Evolutionary conservation across 2,329 filamentous ascomycete species (phyloP).

Genomic region (Tympanopsis confertula): DNA sequence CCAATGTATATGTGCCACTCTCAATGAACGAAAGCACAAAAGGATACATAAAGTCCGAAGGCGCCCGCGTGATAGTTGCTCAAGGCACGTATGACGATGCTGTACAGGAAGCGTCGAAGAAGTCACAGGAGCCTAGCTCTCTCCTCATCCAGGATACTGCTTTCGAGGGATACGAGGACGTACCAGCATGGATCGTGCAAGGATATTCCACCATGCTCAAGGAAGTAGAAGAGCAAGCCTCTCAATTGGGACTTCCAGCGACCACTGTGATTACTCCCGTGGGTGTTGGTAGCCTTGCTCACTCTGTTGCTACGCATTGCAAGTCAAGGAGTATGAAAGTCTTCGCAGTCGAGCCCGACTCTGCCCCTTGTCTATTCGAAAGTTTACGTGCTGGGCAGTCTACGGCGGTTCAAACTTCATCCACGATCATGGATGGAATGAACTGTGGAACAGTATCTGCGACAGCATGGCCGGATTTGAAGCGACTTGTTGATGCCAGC

Average conservation of each 20-base stretch:
- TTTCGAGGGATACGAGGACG: slow-evolving; percentile 52
- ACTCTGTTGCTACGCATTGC: slow-evolving; percentile 56
- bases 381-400: slow-evolving; percentile 36
- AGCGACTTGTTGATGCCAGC: slow-evolving; percentile 44
- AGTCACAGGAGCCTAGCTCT: background rate
- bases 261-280: slow-evolving; percentile 51
- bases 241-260: slow-evolving; percentile 12
- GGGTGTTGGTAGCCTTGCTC: slow-evolving; percentile 63
- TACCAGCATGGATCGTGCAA: slow-evolving; percentile 66
- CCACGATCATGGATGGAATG: slow-evolving; percentile 65
- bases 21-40: slow-evolving; percentile 42
- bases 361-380: slow-evolving; percentile 44
- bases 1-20: slow-evolving; percentile 50
- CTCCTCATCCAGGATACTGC: slow-evolving; percentile 60
- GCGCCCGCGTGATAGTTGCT: slow-evolving; percentile 42
- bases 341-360: slow-evolving; percentile 61
- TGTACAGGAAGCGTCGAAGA: slow-evolving; percentile 32
- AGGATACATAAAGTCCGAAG: slow-evolving; percentile 46
- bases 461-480: slow-evolving; percentile 51
- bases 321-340: slow-evolving; percentile 36
- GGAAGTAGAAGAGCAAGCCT: slow-evolving; percentile 54
- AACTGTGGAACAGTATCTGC: slow-evolving; percentile 60
- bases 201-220: slow-evolving; percentile 64
- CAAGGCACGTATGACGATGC: slow-evolving; percentile 54
- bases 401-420: slow-evolving; percentile 36